Base-by-base conservation (phyloP, 257 asterid species). In the Solanum pinnatisectum region DNA sequence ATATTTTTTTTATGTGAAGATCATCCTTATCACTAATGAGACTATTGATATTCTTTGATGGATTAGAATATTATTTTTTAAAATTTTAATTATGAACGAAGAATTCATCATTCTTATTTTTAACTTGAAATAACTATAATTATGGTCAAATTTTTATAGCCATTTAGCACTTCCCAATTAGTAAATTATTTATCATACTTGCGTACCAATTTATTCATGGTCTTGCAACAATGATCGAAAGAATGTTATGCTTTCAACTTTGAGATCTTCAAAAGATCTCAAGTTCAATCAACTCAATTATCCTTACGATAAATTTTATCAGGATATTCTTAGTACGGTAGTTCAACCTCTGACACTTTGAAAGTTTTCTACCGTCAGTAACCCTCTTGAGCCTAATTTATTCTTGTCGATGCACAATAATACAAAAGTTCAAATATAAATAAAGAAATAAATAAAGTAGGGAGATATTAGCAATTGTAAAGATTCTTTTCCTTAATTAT, bases 281-380 rank as follows among this genome's bases (percentile, higher is more conserved):
- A 56, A 27, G 5, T 30, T 6, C 10, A 68, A 68, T 14, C 39
- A 32, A 70, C 1, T 70, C 0, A 3, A 15, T 4, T 32, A 32
- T 70, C 1, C 9, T 6, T 70, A 3, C 0, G n/a, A 16, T 70
- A 70, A 15, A 16, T 70, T 70, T 70, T 70, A 32, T 32, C 10
- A 27, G 9, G 22, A 27, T 68, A 27, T 68, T 5, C 4, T 68
- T 68, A 16, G 10, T 6, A 0, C 37, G 1, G 9, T 1, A 27
- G 8, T 68, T 87, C 42, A 46, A 27, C 18, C 33, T 76, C 76
- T 7, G 84, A 87, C 84, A 87, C 87, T n/a, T 46, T 88, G 72
- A 87, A 49, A 44, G 86, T 78, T 87, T 35, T 12, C 5, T 36
- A 71, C 60, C 8, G 9, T 52, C 60, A 16, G 7, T 16, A 52